These are phyloP conservation scores for Hygrocybe coccinea DNA, from an alignment of 768 basidiomycete genomes.

Conservation along the genomic window DNA sequence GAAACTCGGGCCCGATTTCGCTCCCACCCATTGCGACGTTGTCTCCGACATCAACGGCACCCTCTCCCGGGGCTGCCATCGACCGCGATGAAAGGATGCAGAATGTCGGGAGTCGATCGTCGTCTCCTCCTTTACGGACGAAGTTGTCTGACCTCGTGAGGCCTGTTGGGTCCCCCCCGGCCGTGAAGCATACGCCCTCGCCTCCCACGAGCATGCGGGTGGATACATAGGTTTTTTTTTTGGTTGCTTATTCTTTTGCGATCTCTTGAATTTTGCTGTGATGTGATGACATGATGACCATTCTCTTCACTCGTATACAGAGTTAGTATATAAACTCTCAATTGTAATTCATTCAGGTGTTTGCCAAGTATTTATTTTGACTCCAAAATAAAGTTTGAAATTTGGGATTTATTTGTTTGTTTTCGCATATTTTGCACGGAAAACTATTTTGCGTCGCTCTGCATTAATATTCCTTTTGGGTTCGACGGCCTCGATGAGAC, in stretches of 20 bases:
- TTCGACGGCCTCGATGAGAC: not conserved
- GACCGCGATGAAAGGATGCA: conserved; percentile 53
- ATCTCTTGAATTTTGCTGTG: not conserved
- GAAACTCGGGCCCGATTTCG: conserved; percentile 39
- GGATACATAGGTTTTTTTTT: not conserved
- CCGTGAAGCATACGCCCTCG: conserved; percentile 49
- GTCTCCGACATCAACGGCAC: conserved; percentile 54
- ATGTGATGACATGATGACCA: too few relatives aligned
- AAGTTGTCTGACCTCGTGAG: conserved; percentile 53
- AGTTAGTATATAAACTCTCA: too few relatives aligned
- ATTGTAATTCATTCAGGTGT: too few relatives aligned
- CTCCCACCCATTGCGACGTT: conserved; percentile 70
- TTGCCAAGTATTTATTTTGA: too few relatives aligned
- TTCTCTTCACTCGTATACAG: not conserved
- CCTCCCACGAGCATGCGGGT: conserved; percentile 43
- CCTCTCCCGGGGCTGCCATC: conserved; percentile 43
- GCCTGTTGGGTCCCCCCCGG: conserved; percentile 46
- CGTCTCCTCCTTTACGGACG: conserved; percentile 47
- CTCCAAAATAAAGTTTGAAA: too few relatives aligned
- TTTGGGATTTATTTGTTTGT: too few relatives aligned
- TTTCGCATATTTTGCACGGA: too few relatives aligned
- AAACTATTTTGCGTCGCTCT: not conserved
- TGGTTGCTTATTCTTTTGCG: conserved; percentile 1
- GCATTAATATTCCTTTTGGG: too few relatives aligned
- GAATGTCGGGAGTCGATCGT: conserved; percentile 47